Evolutionary conservation across 1,284 basidiomycete genomes (phyloP).

Genomic region (Cutaneotrichosporon dermatis): DNA sequence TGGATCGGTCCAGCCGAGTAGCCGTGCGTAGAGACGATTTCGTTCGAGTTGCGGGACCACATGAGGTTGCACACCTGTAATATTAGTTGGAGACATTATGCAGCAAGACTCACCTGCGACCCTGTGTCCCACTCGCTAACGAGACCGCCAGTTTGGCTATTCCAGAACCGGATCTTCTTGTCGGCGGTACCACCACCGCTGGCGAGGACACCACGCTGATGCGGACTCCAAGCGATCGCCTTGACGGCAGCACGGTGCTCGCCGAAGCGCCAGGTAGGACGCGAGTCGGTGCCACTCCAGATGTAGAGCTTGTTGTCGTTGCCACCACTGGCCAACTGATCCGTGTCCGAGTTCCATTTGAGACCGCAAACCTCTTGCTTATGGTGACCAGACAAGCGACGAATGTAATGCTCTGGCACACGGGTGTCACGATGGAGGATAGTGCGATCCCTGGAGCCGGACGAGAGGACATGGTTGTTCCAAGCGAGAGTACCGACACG

Average conservation of each 20-base stretch:
- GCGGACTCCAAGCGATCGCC: constrained; percentile 96
- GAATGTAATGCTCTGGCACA: constrained; percentile 64
- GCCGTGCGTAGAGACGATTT: constrained; percentile 95
- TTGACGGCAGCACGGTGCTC: constrained; percentile 97
- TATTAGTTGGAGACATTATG: background rate
- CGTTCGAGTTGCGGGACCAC: constrained; percentile 93
- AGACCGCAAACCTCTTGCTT: constrained; percentile 95
- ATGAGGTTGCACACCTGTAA: constrained; percentile 89
- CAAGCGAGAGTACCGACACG: constrained; percentile 91
- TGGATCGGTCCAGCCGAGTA: constrained; percentile 90
- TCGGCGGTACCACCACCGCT: constrained; percentile 97
- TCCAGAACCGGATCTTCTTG: constrained; percentile 98
- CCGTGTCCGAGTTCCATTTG: constrained; percentile 74
- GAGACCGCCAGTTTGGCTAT: constrained; percentile 79
- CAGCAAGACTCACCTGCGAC: constrained; percentile 65
- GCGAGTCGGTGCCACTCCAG: constrained; percentile 68
- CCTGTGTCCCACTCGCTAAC: constrained; percentile 85
- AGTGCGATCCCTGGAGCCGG: constrained; percentile 84
- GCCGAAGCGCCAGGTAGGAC: constrained; percentile 87
- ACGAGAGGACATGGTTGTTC: constrained; percentile 83
- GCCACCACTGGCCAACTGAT: constrained; percentile 85
- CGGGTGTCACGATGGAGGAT: constrained; percentile 92
- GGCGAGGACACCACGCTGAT: constrained; percentile 83
- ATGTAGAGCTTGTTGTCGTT: constrained; percentile 99
- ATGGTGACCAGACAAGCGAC: constrained; percentile 69